These are phyloP conservation scores for Sugiyamaella americana DNA, from an alignment of 805 yeast species.

Conservation along the genomic window DNA sequence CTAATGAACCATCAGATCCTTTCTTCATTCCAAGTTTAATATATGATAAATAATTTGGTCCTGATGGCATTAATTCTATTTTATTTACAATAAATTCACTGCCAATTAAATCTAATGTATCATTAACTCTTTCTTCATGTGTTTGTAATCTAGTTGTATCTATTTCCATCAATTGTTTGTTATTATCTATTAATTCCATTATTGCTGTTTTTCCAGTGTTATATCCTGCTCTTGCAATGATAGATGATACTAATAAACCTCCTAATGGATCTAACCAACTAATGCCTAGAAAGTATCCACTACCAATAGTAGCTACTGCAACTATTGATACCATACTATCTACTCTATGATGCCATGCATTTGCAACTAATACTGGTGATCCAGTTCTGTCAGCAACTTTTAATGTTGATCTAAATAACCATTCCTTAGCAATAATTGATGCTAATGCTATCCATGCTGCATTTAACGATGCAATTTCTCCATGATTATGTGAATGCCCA, in stretches of 20 bases:
- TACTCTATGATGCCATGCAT: conserved; percentile 98
- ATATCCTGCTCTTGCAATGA: conserved; percentile 81
- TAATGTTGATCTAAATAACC: conserved; percentile 78
- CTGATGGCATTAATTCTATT: conserved; percentile 21
- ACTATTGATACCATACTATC: conserved; percentile 90
- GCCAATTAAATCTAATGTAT: conserved; percentile 11
- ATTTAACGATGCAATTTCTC: conserved; percentile 54
- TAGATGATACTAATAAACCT: conserved; percentile 74
- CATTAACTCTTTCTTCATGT: conserved; percentile 9
- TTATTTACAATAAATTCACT: conserved; percentile 11
- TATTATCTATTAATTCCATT: conserved; percentile 69
- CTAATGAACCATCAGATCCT: conserved; percentile 2
- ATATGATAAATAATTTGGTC: conserved; percentile 17
- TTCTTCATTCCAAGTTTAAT: conserved; percentile 9
- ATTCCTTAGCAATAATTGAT: conserved; percentile 80
- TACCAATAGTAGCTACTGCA: conserved; percentile 80
- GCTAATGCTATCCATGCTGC: conserved; percentile 97
- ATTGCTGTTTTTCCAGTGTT: conserved; percentile 64
- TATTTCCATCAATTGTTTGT: conserved; percentile 2
- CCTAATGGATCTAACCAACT: conserved; percentile 91
- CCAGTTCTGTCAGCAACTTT: conserved; percentile 70
- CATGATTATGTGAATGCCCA: conserved; percentile 35
- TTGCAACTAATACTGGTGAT: conserved; percentile 87
- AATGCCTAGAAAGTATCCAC: conserved; percentile 71
- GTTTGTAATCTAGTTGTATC: conserved; percentile 4